Percentiles rank a stretch among this genome's conserved stretches.
These are phyloP conservation scores for Nannochloropsis gaditana DNA, from an alignment of 108 stramenopile species.

Conservation along the genomic window DNA sequence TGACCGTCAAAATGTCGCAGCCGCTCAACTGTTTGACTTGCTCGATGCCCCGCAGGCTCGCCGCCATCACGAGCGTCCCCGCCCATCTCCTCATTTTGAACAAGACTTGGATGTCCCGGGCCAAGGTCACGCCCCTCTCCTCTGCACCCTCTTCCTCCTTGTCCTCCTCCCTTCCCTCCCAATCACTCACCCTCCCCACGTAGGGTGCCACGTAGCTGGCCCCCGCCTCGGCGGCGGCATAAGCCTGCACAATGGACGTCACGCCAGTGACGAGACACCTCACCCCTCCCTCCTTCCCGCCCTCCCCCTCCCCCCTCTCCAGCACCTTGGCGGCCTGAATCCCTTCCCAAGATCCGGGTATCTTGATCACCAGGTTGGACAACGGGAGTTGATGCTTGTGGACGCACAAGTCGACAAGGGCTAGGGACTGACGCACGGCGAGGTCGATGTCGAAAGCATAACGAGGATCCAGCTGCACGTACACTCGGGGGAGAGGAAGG, in stretches of 20 bases:
- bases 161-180: background rate
- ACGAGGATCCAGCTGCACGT: background rate
- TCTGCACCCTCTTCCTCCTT: background rate
- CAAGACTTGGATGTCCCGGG: background rate
- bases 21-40: background rate
- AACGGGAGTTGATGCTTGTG: background rate
- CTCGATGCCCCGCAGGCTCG: background rate
- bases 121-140: slow-evolving; percentile 1
- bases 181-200: slow-evolving; percentile 15
- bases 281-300: background rate
- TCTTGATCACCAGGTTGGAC: background rate
- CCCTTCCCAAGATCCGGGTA: slow-evolving; percentile 4
- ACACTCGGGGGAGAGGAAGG: background rate
- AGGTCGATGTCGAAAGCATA: background rate
- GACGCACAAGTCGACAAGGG: background rate
- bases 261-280: background rate
- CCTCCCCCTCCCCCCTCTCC: slow-evolving; percentile 9
- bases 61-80: background rate
- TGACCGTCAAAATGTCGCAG: background rate
- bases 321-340: background rate
- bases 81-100: background rate
- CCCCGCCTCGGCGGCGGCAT: background rate
- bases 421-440: background rate
- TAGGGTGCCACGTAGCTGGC: background rate
- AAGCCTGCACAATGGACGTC: background rate